Conservation (phyloP, 164 flowering plant species). For the Umbilicus rupestris region DNA sequence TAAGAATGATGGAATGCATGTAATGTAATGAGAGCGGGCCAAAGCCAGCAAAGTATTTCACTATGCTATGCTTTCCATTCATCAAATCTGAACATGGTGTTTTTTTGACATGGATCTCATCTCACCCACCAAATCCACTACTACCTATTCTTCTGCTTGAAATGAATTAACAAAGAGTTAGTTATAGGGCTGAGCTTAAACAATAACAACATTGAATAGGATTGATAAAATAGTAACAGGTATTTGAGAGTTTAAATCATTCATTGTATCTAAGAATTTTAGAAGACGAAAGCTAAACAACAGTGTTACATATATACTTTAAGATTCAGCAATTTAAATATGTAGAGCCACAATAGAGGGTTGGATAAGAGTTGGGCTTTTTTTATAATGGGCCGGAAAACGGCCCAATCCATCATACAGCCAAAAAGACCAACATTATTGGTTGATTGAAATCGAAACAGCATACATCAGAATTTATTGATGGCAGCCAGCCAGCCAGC, state of each 20-base stretch:
- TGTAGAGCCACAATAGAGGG: no score
- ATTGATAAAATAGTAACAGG: no score
- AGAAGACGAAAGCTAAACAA: no score
- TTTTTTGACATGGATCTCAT: background rate
- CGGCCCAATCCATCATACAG: no score
- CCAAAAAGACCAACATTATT: no score
- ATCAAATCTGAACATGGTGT: background rate
- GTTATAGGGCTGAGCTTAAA: conserved; percentile 2
- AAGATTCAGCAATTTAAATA: no score
- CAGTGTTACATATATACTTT: no score
- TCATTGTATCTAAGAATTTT: no score
- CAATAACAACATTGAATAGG: background rate
- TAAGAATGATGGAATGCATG: background rate
- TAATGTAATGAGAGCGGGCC: background rate
- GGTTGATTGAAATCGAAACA: background rate
- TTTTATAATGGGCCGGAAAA: no score
- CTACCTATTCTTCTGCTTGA: background rate
- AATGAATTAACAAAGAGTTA: background rate
- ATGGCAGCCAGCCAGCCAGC: no score
- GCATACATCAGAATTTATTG: background rate
- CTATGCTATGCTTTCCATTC: background rate
- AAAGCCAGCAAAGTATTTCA: background rate
- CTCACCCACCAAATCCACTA: background rate
- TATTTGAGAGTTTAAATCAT: no score
- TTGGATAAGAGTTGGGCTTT: no score